Base-by-base conservation (phyloP, 2,329 filamentous ascomycete species). In the Aureobasidium sp. region DNA sequence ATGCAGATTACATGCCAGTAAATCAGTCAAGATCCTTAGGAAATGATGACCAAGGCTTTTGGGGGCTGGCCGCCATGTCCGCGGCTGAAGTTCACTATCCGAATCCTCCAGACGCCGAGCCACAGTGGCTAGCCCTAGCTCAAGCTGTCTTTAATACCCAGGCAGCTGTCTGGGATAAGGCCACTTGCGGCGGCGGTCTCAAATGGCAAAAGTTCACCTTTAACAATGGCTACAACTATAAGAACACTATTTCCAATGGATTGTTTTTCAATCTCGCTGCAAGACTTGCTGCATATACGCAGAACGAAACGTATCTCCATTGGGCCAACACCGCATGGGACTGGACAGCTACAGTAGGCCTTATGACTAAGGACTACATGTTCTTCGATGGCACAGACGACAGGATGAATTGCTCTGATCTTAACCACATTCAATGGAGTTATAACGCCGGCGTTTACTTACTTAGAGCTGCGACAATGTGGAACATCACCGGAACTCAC, bases 231-330 rank as follows among this genome's bases (percentile, higher is more conserved):
- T 87, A 81, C 69, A 75, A 81, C 58, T 82, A 85, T 72, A 84
- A 84, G 73, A 95, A 96, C 72, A 79, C 81, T 45, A 85, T 87
- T 64, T 84, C 84, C 10, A 86, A 86, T 66, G 84, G 82, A 25
- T 80, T 81, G 53, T 82, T 85, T 69, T 85, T 86, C 74, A 80
- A 85, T 66, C 72, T 87, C 18, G 81, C 81, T 11, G 77, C 83
- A 11, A 72, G 79, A 29, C 72, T 81, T 15, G 77, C 71, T 8
- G 73, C 75, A 27, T 81, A 81, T 69, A 81, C 79, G 13, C 76
- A 74, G 23, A 80, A 81, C 65, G 59, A 75, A 67, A 91, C 87
- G 0, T 93, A 93, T 69, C 67, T 82, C 80, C 86, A 93, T 71
- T 93, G 91, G 91, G 87, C 87, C 1, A 78, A 80, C 59, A 76